Evolutionary conservation across 2,329 filamentous ascomycete species (phyloP).

Genomic region (Metarhizium robertsii): DNA sequence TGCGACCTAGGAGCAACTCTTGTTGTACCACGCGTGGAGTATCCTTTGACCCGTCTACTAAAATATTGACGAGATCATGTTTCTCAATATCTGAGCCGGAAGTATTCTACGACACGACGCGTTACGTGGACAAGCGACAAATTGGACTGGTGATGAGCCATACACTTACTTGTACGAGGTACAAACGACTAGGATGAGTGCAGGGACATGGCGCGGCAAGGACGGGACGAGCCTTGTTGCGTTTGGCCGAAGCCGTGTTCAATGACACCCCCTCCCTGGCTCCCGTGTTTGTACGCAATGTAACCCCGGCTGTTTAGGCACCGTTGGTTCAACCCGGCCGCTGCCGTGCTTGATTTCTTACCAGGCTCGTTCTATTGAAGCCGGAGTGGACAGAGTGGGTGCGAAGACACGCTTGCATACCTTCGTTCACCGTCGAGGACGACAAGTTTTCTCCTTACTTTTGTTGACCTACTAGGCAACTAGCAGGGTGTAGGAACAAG

Average conservation of each 20-base stretch:
- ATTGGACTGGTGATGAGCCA: background rate
- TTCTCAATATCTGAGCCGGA: background rate
- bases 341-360: background rate
- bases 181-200: background rate
- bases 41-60: background rate
- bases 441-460: background rate
- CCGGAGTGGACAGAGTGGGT: background rate
- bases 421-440: background rate
- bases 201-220: conserved; percentile 15
- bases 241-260: conserved; percentile 2
- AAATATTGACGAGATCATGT: background rate
- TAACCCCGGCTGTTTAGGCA: background rate
- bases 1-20: background rate
- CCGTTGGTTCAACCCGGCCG: background rate
- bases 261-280: background rate
- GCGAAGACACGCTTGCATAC: background rate
- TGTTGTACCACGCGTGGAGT: background rate
- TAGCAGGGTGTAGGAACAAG: background rate
- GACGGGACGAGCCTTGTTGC: conserved; percentile 26
- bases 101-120: background rate
- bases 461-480: background rate
- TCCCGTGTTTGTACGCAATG: background rate
- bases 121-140: background rate
- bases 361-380: background rate
- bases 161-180: background rate